Evolutionary conservation across 768 basidiomycete genomes (phyloP), one percentile per base, ranked within the genome.

Genomic region (Baorangia bicolor): DNA sequence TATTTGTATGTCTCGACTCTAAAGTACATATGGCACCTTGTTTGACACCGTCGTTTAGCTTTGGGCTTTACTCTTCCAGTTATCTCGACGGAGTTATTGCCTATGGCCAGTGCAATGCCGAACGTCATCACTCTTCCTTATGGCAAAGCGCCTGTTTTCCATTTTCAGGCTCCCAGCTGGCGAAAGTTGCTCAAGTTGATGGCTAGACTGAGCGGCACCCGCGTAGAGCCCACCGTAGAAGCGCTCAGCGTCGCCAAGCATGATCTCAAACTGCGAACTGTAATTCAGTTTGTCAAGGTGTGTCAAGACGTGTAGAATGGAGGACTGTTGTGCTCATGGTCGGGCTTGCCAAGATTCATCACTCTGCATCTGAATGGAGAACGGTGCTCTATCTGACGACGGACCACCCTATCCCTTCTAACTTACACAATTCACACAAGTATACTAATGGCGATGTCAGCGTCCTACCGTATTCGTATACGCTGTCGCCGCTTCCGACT

Each of bases 221-320:
- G 82, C 47, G 74, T 93, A 42, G 86, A 92, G 60, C 82, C 90
- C 1, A 83, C 86, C 0, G 65, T 89, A 35, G 87, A 88, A 61
- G 85, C 87, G 1, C 71, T 88, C 59, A 81, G 83, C 1, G 70
- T 78, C 0, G 74, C 78, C 30, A 86, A 85, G 63, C 74, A 74
- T 18, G 80, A 81, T 6, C 75, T 86, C 48, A 80, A 78, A 56
- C 72, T 93, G 42, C 85, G 91, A 39, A 85, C 85, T 0, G 87
- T 92, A 0, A 72, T 93, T 52, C 90, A 92, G 63, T 90, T 92
- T 63, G 78, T 90, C 47, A 88, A 85, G 77, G 90, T 89, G 61
- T 49, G 79, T 62, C 34, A 10, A 49, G 41, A 14, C 44, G 31
- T 20, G 33, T 33, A 40, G 51, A 13, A 45, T 21, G 49, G 37